phyloP scores from a whole-genome alignment of 2,329 filamentous ascomycete genomes.

The Dactylellina haptotyla region DNA sequence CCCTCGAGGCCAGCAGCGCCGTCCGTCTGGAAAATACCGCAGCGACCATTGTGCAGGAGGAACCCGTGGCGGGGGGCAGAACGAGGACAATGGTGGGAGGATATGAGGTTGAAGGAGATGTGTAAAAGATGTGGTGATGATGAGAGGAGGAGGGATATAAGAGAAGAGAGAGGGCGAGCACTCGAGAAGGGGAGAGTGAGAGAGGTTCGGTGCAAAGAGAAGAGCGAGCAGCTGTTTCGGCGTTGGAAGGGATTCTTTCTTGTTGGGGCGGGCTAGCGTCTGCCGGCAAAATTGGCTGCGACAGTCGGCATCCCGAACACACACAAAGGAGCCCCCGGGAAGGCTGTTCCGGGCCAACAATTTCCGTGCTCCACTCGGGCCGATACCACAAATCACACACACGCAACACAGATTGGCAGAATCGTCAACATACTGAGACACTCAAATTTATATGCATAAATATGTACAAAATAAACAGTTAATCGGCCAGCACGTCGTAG shows the following conservation, averaged over 20 bases:
- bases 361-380: neutral
- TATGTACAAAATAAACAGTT: too few species aligned
- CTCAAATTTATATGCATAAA: too few species aligned
- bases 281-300: neutral
- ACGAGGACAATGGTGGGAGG: neutral
- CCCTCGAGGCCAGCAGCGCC: conserved; percentile 46
- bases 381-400: too few species aligned
- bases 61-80: neutral
- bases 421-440: too few species aligned
- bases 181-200: neutral
- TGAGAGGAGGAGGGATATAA: neutral
- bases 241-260: neutral
- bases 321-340: too few species aligned
- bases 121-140: neutral
- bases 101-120: neutral
- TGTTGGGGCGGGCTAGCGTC: neutral
- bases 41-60: conserved; percentile 28
- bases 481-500: too few species aligned
- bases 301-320: conserved; percentile 8
- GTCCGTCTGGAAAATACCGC: conserved; percentile 51
- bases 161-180: neutral
- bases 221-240: neutral
- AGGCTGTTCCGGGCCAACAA: neutral
- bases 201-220: neutral
- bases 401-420: too few species aligned